phyloP scores from a whole-genome alignment of 2,329 filamentous ascomycete species.

The Alternaria incomplexa region DNA sequence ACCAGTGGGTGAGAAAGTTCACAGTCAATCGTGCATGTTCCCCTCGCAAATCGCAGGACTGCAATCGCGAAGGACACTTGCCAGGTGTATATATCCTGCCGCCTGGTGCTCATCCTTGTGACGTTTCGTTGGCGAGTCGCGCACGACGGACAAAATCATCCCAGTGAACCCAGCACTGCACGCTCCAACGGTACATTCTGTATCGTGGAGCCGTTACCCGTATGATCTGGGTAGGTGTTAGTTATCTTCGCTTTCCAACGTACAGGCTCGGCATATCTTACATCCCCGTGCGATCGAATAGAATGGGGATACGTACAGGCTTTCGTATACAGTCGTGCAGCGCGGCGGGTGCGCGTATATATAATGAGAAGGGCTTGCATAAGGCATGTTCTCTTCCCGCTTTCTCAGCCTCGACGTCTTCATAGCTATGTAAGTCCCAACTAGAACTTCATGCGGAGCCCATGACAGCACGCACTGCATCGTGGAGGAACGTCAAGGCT shows the following conservation, averaged over 20 bases:
- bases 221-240: not conserved
- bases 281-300: not conserved
- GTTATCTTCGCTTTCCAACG: not conserved
- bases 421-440: not conserved
- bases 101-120: not conserved
- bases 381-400: not conserved
- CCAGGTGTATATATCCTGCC: not conserved
- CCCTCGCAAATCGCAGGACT: not conserved
- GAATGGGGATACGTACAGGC: not conserved
- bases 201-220: not conserved
- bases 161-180: not conserved
- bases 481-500: too few species aligned
- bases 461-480: too few species aligned
- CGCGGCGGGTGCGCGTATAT: not conserved
- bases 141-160: not conserved
- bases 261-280: not conserved
- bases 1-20: not conserved
- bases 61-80: not conserved
- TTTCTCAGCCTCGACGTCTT: not conserved
- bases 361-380: fast-evolving
- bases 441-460: too few species aligned
- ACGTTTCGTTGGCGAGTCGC: not conserved
- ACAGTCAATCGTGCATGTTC: not conserved
- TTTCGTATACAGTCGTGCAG: not conserved
- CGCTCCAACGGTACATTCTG: not conserved